A percentile compares a stretch with the other conserved stretches of the same genome.
Conservation (phyloP, 192 early-diverging fungal genomes). For the Coemansia sp. region DNA sequence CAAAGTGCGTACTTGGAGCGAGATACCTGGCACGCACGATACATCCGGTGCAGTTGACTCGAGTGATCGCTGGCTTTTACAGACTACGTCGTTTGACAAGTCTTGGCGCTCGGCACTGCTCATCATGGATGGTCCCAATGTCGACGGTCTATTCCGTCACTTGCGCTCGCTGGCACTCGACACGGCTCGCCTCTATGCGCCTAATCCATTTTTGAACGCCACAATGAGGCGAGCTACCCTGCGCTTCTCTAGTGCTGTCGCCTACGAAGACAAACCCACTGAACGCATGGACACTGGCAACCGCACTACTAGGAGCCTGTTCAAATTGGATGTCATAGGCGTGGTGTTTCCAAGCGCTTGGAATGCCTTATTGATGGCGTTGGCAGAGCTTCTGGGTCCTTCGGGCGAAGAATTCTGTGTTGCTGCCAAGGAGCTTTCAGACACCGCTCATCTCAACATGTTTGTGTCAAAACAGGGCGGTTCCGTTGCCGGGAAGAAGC, state of each 20-base stretch:
- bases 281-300: background rate
- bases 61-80: slow-evolving; percentile 17
- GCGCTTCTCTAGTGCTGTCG: slow-evolving; percentile 28
- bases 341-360: slow-evolving; percentile 44
- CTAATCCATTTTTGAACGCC: slow-evolving; percentile 34
- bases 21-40: slow-evolving; percentile 15
- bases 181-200: slow-evolving; percentile 21
- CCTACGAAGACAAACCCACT: slow-evolving; percentile 14
- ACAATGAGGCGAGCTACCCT: slow-evolving; percentile 32
- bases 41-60: background rate
- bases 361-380: slow-evolving; percentile 18
- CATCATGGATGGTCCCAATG: slow-evolving; percentile 27
- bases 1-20: slow-evolving; percentile 32
- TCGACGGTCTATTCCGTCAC: slow-evolving; percentile 27
- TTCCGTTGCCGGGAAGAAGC: slow-evolving; percentile 33
- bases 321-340: slow-evolving; percentile 34
- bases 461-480: slow-evolving; percentile 46
- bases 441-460: slow-evolving; percentile 45
- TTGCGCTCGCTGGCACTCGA: slow-evolving; percentile 15
- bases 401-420: slow-evolving; percentile 10
- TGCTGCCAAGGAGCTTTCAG: slow-evolving; percentile 29
- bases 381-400: slow-evolving; percentile 15
- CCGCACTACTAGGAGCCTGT: slow-evolving; percentile 15
- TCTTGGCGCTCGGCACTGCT: slow-evolving; percentile 44
- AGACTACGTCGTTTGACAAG: slow-evolving; percentile 32